These are phyloP conservation scores for Verticillium zaregamsianum DNA, from an alignment of 2,329 filamentous ascomycete genomes.

Conservation along the genomic window DNA sequence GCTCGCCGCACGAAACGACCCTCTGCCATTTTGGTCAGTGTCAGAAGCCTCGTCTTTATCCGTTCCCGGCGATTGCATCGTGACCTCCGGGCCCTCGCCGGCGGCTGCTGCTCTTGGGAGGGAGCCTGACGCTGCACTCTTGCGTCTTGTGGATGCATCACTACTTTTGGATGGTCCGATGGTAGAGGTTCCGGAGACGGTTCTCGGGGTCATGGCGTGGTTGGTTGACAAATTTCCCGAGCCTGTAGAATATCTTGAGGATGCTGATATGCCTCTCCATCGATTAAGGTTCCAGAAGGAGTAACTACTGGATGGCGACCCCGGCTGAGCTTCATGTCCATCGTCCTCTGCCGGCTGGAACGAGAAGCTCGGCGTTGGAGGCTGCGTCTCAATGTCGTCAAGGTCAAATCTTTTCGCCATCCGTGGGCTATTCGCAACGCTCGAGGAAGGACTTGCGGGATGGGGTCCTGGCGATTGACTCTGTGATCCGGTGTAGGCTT, in stretches of 20 bases:
- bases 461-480: slow-evolving; percentile 12
- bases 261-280: slow-evolving; percentile 40
- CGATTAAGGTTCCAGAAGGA: slow-evolving; percentile 56
- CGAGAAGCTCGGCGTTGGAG: slow-evolving; percentile 54
- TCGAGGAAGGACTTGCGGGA: slow-evolving; percentile 37
- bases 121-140: neutral
- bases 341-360: slow-evolving; percentile 39
- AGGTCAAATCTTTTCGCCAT: slow-evolving; percentile 12
- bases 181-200: neutral
- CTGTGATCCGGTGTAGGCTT: slow-evolving; percentile 32
- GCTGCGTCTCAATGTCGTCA: slow-evolving; percentile 25
- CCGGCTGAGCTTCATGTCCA: slow-evolving; percentile 30
- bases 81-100: slow-evolving; percentile 18
- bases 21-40: no score
- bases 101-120: neutral
- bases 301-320: slow-evolving; percentile 34
- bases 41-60: neutral
- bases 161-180: neutral
- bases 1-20: neutral
- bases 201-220: neutral
- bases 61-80: slow-evolving; percentile 14
- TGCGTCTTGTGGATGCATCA: neutral
- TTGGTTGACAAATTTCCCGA: neutral
- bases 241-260: neutral
- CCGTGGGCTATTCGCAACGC: slow-evolving; percentile 12